A percentile compares a stretch with the other conserved stretches of the same genome.
phyloP scores from a whole-genome alignment of 768 basidiomycete species.

The Russula vinacea region DNA sequence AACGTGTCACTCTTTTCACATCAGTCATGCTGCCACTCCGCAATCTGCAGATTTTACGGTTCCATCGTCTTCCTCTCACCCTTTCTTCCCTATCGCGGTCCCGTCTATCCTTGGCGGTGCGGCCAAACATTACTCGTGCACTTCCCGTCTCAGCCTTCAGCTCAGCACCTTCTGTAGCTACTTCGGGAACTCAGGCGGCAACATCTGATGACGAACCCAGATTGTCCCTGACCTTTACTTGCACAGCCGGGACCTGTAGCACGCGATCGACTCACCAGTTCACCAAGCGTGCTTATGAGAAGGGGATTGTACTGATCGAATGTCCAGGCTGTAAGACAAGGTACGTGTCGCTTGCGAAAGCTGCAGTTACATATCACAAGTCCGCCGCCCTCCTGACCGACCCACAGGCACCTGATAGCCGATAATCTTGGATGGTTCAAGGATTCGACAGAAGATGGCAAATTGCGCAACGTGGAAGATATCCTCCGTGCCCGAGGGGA shows the following conservation, averaged over 20 bases:
- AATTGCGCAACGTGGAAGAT: constrained; percentile 77
- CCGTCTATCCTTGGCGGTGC: constrained; percentile 12
- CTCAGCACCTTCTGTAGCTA: constrained; percentile 17
- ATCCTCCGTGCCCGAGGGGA: constrained; percentile 78
- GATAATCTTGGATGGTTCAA: constrained; percentile 94
- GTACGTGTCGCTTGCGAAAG: constrained; percentile 43
- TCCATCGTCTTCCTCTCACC: background rate
- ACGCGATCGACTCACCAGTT: constrained; percentile 87
- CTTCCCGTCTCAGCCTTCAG: constrained; percentile 1
- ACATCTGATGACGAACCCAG: constrained; percentile 52
- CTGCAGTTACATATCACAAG: background rate
- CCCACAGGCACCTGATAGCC: constrained; percentile 72
- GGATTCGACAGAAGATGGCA: constrained; percentile 69
- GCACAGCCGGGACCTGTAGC: constrained; percentile 69
- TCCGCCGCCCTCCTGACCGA: background rate
- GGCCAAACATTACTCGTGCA: constrained; percentile 10
- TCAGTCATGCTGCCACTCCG: constrained; percentile 17
- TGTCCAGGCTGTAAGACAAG: constrained; percentile 89
- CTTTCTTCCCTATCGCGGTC: background rate
- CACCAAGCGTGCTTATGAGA: constrained; percentile 77
- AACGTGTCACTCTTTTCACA: constrained; percentile 27
- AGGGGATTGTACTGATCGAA: constrained; percentile 85
- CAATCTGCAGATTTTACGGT: constrained; percentile 10
- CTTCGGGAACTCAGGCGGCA: constrained; percentile 17
- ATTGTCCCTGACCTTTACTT: constrained; percentile 80